Evolutionary conservation across 129 eudicot genomes (phyloP).

Genomic region (Silybum marianum): DNA sequence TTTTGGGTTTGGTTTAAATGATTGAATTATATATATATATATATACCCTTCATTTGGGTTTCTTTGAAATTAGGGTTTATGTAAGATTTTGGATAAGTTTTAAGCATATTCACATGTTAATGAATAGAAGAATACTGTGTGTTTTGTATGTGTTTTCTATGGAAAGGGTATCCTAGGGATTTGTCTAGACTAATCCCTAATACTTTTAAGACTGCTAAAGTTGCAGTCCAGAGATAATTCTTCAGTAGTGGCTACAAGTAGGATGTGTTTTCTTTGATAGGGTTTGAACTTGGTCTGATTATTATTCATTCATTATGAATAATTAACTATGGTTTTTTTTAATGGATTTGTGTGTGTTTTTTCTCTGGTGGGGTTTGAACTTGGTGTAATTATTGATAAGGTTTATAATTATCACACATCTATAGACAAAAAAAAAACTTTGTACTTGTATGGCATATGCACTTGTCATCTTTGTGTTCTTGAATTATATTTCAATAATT

Average conservation of each 20-base stretch:
- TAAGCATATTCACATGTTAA: constrained; percentile 3
- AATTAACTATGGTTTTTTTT: not conserved
- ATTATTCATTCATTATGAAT: constrained; percentile 15
- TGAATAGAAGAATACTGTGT: not conserved
- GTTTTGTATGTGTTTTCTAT: not conserved
- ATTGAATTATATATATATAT: no score
- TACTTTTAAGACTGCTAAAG: no score
- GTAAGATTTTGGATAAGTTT: not conserved
- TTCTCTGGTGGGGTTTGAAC: constrained; percentile 11
- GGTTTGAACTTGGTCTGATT: not conserved
- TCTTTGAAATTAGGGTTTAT: not conserved
- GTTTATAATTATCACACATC: not conserved
- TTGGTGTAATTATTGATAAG: constrained; percentile 2
- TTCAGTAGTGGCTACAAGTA: no score
- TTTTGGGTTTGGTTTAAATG: constrained; percentile 9
- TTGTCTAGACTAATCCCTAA: no score
- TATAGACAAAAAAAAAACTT: constrained; percentile 18
- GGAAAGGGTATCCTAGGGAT: no score
- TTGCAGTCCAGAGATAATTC: no score
- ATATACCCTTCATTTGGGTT: constrained; percentile 12
- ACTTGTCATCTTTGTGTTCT: constrained; percentile 2
- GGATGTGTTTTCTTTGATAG: not conserved
- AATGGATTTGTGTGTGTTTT: constrained; percentile 1
- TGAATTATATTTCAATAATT: not conserved
- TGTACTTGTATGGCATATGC: constrained; percentile 11